These are phyloP conservation scores for Nakazawaea anatomiae DNA, from an alignment of 805 yeast genomes.

Conservation along the genomic window DNA sequence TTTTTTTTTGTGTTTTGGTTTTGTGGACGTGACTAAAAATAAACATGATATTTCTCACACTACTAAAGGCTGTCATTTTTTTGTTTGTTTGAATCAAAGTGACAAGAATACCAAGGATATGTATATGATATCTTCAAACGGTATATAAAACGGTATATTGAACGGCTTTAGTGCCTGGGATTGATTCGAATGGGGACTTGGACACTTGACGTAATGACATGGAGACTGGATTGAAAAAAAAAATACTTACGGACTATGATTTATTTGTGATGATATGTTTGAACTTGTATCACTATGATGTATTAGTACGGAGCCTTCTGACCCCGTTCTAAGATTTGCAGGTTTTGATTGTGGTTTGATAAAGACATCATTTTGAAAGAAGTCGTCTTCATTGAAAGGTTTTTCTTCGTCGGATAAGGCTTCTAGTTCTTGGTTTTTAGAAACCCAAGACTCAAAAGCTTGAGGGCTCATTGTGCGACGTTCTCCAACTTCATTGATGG, in stretches of 20 bases:
- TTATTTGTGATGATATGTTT: slow-evolving; percentile 20
- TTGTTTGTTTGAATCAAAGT: too few species aligned
- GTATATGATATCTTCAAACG: too few species aligned
- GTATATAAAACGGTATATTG: too few species aligned
- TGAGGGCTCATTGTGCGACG: slow-evolving; percentile 16
- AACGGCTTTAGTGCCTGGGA: too few species aligned
- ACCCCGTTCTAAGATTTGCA: slow-evolving; percentile 12
- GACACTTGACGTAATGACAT: background rate
- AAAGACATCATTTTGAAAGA: slow-evolving; percentile 14
- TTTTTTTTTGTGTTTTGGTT: background rate
- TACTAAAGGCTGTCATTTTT: background rate
- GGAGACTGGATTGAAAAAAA: background rate
- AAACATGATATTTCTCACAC: background rate
- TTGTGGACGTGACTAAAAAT: background rate
- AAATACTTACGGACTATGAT: slow-evolving; percentile 8
- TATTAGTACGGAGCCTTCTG: slow-evolving; percentile 11
- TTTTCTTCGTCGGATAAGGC: slow-evolving; percentile 29
- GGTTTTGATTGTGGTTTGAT: slow-evolving; percentile 20
- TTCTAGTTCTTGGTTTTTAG: slow-evolving; percentile 30
- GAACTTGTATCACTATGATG: slow-evolving; percentile 13
- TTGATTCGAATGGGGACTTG: too few species aligned
- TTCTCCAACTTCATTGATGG: slow-evolving; percentile 23
- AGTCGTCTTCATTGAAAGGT: slow-evolving; percentile 31
- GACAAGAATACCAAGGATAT: too few species aligned
- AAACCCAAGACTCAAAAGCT: slow-evolving; percentile 57